Base-by-base conservation (phyloP, 2,329 filamentous ascomycete species). In the Colletotrichum musae region DNA sequence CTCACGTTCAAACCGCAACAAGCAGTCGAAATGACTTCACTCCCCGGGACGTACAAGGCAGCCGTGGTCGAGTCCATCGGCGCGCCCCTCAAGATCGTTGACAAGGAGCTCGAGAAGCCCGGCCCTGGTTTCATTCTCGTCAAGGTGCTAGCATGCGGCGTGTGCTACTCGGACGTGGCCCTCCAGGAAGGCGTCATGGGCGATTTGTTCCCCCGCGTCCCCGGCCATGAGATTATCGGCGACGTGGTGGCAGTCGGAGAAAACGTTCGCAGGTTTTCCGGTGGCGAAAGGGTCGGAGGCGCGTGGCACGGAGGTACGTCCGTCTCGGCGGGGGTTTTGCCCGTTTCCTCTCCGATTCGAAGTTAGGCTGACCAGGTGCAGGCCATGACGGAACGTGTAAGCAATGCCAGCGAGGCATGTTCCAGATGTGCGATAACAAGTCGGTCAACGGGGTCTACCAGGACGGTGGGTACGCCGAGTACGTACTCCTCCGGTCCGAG, bases 181-280 rank as follows among this genome's bases (percentile, higher is more conserved):
- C 78, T 87, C 1, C 81, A 85, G 58, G 54, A 75, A 3, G 88
- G 89, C 26, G 74, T 79, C 5, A 80, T 91, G 51, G 88, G 87
- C 12, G 84, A 87, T 51, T 74, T 84, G 21, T 91, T 87, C 73
- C 91, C 91, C 1, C 85, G 88, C 6, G 80, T 90, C 2, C 89
- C 91, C 0, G 93, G 93, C 24, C 93, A 95, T 79, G 92, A 94
- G 77, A 82, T 92, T 41, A 87, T 94, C 63, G 92, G 92, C 12
- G 87, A 88, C 13, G 83, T 94, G 4, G 90, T 88, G 16, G 87
- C 87, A 6, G 77, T 93, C 0, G 89, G 89, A 6, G 81, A 86
- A 0, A 81, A 78, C 2, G 90, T 91, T 59, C 86, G 84, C 64
- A 81, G 82, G 26, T 90, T 91, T 82, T 83, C 87, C 65, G 81